Conservation (phyloP, 148 eudicot species). For the Rhododendron molle region DNA sequence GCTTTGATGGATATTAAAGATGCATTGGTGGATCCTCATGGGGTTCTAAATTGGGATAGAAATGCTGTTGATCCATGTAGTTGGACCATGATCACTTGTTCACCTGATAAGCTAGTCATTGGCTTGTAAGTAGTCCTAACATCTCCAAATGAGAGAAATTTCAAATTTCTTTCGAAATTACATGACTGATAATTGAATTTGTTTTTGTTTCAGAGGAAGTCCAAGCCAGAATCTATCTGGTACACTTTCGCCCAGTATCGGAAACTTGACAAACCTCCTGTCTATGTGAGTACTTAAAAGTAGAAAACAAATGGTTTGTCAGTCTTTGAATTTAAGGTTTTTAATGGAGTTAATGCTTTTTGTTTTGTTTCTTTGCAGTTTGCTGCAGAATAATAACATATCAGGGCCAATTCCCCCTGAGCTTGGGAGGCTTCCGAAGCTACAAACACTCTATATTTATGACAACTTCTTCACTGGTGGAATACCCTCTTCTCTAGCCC, state of each 20-base stretch:
- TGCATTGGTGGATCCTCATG: slow-evolving; percentile 63
- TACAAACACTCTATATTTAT: slow-evolving; percentile 76
- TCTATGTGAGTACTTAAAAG: slow-evolving; percentile 51
- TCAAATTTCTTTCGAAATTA: not conserved
- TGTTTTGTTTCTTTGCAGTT: slow-evolving; percentile 37
- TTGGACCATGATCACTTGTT: slow-evolving; percentile 86
- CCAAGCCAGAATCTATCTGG: slow-evolving; percentile 89
- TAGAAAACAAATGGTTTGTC: not conserved
- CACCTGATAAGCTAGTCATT: slow-evolving; percentile 49
- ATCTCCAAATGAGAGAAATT: not conserved
- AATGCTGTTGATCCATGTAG: slow-evolving; percentile 96
- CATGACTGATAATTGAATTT: not conserved
- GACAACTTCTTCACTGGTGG: slow-evolving; percentile 55
- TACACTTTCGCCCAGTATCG: slow-evolving; percentile 67
- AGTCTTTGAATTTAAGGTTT: slow-evolving; percentile 13
- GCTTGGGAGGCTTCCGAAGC: slow-evolving; percentile 63
- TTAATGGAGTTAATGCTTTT: not conserved
- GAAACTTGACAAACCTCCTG: slow-evolving; percentile 87
- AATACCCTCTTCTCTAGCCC: slow-evolving; percentile 66
- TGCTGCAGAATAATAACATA: slow-evolving; percentile 74
- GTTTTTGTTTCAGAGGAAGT: slow-evolving; percentile 50
- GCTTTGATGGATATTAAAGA: slow-evolving; percentile 74
- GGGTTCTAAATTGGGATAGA: slow-evolving; percentile 81
- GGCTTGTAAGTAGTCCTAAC: slow-evolving; percentile 54
- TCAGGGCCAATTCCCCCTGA: slow-evolving; percentile 75